Evolutionary conservation across 805 yeast species (phyloP).

Genomic region (Metschnikowia henanensis): DNA sequence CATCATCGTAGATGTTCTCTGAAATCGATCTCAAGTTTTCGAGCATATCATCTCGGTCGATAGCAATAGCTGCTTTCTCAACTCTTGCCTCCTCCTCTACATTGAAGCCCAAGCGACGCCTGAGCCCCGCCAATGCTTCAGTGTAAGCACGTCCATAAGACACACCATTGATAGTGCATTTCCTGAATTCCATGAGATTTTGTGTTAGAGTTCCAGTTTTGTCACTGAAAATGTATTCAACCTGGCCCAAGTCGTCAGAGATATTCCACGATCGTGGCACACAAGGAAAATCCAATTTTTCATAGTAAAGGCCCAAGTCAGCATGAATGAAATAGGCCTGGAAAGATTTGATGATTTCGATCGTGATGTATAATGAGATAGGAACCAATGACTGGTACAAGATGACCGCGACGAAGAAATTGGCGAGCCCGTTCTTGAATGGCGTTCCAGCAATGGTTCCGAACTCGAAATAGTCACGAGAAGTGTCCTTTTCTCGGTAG

Average conservation of each 20-base stretch:
- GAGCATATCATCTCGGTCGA: slow-evolving; percentile 63
- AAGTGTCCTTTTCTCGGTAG: slow-evolving; percentile 46
- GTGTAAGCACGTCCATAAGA: slow-evolving; percentile 76
- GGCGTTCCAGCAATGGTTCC: slow-evolving; percentile 69
- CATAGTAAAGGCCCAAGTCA: slow-evolving; percentile 70
- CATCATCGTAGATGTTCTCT: slow-evolving; percentile 46
- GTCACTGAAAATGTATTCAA: slow-evolving; percentile 79
- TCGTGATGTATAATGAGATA: slow-evolving; percentile 73
- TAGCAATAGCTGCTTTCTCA: slow-evolving; percentile 54
- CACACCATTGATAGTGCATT: slow-evolving; percentile 67
- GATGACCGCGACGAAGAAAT: slow-evolving; percentile 71
- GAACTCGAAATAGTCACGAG: slow-evolving; percentile 66
- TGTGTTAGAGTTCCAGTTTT: slow-evolving; percentile 85
- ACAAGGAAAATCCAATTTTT: slow-evolving; percentile 69
- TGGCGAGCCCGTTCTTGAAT: slow-evolving; percentile 63
- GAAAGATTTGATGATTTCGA: slow-evolving; percentile 74
- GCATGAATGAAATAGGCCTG: slow-evolving; percentile 77
- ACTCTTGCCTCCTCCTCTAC: slow-evolving; percentile 46
- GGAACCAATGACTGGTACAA: slow-evolving; percentile 79
- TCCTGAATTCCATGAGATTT: slow-evolving; percentile 79
- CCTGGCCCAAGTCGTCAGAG: slow-evolving; percentile 82
- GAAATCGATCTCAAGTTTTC: slow-evolving; percentile 23
- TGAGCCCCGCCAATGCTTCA: slow-evolving; percentile 72
- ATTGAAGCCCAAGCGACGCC: slow-evolving; percentile 64
- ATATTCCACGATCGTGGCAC: slow-evolving; percentile 82